Evolutionary conservation across 805 yeast genomes (phyloP), one percentile per base, ranked within the genome.

Genomic region (Brettanomyces bruxellensis): DNA sequence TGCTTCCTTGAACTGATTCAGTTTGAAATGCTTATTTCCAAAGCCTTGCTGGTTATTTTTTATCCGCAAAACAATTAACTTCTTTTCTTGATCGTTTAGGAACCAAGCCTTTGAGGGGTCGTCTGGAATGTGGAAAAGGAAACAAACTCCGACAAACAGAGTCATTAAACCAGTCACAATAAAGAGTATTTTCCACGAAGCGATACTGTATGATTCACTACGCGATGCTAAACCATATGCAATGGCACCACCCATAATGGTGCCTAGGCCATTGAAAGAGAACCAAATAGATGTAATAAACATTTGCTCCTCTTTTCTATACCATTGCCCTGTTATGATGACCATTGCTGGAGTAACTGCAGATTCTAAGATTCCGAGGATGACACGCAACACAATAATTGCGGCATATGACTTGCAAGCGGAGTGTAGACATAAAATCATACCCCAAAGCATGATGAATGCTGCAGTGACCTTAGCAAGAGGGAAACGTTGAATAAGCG

Each of bases 171-270:
- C 91, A 39, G 78, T 72, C 36, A 81, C 68, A 48, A 82, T 62
- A 57, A 75, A 83, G 9, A 80, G 61, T 8, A 76, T 62, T 55
- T 76, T 76, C 89, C 89, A 83, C 3, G 81, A 71, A 3, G 61
- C 67, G 13, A 78, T 62, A 40, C 38, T 23, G 5, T 32, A 39
- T 7, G 46, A 23, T n/a, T 25, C 47, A 11, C 34, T 66, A 74
- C 18, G 59, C 43, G n/a, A 59, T 63, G 65, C 70, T 5, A 79
- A 62, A n/a, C 70, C 51, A 55, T 69, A 75, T 12, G 63, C 79
- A 47, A 81, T 72, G 5, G 73, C 70, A 38, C 73, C 73, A 12
- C 81, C 78, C 41, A 75, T 48, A 23, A 75, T 60, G 28, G 69
- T 65, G 41, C 77, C 76, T 5, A 70, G 50, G 38, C 75, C 75